phyloP scores from a whole-genome alignment of 2,329 filamentous ascomycete species.

The Neofusicoccum cordaticola region DNA sequence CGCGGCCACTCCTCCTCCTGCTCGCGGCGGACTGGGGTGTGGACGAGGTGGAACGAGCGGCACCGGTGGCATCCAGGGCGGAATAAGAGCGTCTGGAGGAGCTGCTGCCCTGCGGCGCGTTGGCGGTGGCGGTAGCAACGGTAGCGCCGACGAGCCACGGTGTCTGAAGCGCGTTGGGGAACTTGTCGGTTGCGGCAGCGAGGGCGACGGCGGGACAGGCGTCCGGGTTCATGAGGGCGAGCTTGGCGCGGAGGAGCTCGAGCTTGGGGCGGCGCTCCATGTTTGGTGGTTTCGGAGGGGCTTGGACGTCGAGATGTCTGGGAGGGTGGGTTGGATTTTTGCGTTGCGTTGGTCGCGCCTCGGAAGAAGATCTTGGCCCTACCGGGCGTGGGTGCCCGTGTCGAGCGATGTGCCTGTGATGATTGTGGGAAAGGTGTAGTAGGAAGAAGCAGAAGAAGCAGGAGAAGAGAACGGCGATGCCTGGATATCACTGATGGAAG shows the following conservation, averaged over 20 bases:
- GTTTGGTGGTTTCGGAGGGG: neutral
- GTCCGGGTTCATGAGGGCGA: neutral
- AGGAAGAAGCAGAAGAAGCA: no score
- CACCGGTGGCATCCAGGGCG: no score
- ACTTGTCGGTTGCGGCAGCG: slow-evolving; percentile 76
- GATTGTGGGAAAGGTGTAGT: no score
- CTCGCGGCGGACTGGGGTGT: no score
- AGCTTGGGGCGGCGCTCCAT: neutral
- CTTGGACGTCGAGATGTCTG: no score
- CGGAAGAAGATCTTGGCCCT: neutral
- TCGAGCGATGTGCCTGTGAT: no score
- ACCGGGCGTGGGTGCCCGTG: no score
- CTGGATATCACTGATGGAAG: no score
- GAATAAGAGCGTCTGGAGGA: neutral
- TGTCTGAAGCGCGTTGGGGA: slow-evolving; percentile 52
- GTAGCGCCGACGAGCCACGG: neutral
- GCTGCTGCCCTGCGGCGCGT: neutral
- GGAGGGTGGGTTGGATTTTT: neutral
- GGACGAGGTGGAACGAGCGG: no score
- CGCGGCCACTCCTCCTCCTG: no score
- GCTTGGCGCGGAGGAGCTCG: slow-evolving; percentile 9
- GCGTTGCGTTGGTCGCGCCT: no score
- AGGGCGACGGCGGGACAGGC: slow-evolving; percentile 63
- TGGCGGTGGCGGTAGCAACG: no score
- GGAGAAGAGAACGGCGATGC: neutral